Evolutionary conservation across 2,329 filamentous ascomycete species (phyloP).

Genomic region (Cercospora nicotianae): DNA sequence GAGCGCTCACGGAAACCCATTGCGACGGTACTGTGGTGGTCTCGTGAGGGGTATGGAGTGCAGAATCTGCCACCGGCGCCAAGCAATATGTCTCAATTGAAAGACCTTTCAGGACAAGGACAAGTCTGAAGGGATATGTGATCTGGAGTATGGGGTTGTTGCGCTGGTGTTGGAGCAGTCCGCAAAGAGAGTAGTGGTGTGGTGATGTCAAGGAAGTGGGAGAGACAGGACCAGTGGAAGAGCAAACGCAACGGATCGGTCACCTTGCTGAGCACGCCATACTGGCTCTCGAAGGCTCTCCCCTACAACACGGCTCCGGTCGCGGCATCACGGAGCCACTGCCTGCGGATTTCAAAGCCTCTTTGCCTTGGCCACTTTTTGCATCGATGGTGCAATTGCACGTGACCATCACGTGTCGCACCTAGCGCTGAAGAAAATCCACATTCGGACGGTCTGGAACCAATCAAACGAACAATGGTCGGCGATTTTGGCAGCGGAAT

Average conservation of each 20-base stretch:
- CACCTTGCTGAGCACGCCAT: background rate
- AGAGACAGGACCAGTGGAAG: background rate
- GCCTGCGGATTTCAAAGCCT: background rate
- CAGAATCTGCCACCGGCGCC: slow-evolving; percentile 8
- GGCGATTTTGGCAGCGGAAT: background rate
- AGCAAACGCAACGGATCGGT: background rate
- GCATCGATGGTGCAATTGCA: slow-evolving; percentile 3
- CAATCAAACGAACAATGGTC: background rate
- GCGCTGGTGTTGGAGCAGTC: background rate
- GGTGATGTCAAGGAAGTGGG: background rate
- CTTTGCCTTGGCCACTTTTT: background rate
- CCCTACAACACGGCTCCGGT: background rate
- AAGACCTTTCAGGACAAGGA: background rate
- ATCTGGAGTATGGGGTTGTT: background rate
- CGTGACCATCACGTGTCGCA: background rate
- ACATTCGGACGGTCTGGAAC: background rate
- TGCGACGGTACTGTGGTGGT: slow-evolving; percentile 1
- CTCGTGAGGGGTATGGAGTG: slow-evolving; percentile 3
- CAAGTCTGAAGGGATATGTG: background rate
- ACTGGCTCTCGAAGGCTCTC: background rate
- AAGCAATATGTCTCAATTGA: background rate
- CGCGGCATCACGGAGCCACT: slow-evolving; percentile 1
- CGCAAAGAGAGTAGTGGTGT: background rate
- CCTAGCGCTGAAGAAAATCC: background rate
- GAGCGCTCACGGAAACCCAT: slow-evolving; percentile 26